Base-by-base conservation (phyloP, 2,329 filamentous ascomycete species). In the Dothideomycetidae sp. region DNA sequence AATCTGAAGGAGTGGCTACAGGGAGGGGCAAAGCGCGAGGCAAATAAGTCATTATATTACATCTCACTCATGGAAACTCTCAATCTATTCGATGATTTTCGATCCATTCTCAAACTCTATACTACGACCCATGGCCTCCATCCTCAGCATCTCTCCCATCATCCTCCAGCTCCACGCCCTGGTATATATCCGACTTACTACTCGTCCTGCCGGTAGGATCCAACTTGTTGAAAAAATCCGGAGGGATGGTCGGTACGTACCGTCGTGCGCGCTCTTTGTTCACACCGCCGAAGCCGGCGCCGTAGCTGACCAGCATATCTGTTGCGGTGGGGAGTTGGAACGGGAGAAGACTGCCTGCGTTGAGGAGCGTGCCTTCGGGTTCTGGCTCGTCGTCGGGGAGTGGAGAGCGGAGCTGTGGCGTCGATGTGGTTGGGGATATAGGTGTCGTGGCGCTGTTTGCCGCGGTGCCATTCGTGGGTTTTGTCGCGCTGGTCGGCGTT, bases 301-400 rank as follows among this genome's bases (percentile, higher is more conserved):
- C 90, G 52, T 92, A 98, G 47, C 78, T 88, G 33, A 98, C 75
- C 33, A 96, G 70, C 90, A 98, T 98, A 57, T 98, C 90, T 16
- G 86, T 96, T 40, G 84, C 90, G 1, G 88, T 93, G 1, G 90
- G 90, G 17, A 98, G 66, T n/a, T 81, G 80, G 55, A 98, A 98
- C 0, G 90, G 90, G 16, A 98, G 70, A 71, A 94, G 93, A 42
- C 93, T 66, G 2, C 86, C 81, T 3, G 88, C 84, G 52, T 96
- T 86, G 37, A 96, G 61, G 30, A 94, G 73, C 23, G 94, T 67
- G 42, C 81, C 71, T 47, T 82, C 74, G 0, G 80, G 79, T 10
- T 75, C 66, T 42, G 82, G 77, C 7, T 78, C 73, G 11, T 78
- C 74, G n/a, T 32, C 29, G 21, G 30, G 50, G 14, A 41, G 32